Evolutionary conservation across 176 grass and related monocot genomes (phyloP).

Genomic region (Oryza punctata): DNA sequence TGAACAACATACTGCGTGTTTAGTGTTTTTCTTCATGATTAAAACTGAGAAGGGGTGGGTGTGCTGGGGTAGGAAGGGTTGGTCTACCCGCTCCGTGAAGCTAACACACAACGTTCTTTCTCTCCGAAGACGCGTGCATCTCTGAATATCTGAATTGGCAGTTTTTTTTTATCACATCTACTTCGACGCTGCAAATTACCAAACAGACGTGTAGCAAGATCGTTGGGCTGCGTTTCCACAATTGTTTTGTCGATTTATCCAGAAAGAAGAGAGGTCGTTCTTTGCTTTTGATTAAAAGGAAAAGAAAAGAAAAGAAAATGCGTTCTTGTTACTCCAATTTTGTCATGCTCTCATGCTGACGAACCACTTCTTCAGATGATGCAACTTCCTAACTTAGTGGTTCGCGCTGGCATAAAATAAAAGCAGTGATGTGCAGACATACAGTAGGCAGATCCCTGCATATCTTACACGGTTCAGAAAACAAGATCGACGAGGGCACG

Average conservation of each 20-base stretch:
- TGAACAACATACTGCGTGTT: not conserved
- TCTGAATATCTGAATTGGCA: not conserved
- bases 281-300: too few species aligned
- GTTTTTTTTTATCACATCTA: not conserved
- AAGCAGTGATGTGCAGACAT: not conserved
- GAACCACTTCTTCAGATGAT: not conserved
- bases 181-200: not conserved
- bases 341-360: not conserved
- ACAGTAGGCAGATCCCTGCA: not conserved
- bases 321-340: not conserved
- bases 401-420: not conserved
- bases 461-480: not conserved
- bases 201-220: not conserved
- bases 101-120: not conserved
- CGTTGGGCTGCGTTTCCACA: not conserved
- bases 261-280: too few species aligned
- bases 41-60: not conserved
- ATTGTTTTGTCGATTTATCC: not conserved
- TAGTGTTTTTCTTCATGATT: not conserved
- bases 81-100: constrained; percentile 25
- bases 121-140: not conserved
- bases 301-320: too few species aligned
- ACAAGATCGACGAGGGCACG: not conserved
- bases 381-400: not conserved
- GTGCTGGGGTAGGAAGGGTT: not conserved